These are phyloP conservation scores for Grifola frondosa DNA, from an alignment of 1,284 basidiomycete species.

Conservation along the genomic window DNA sequence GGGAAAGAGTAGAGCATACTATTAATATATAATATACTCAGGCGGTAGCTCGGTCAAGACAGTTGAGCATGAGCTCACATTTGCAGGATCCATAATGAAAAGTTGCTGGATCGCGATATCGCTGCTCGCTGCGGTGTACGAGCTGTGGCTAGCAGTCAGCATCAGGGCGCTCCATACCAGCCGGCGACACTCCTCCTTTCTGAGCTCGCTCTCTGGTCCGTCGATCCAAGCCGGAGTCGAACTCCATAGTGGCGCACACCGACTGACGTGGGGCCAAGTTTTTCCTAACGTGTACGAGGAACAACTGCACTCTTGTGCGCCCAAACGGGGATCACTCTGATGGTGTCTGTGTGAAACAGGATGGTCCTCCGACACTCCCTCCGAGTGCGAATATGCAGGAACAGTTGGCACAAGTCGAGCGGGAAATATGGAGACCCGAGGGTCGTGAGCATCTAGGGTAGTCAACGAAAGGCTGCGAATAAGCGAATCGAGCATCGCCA, in stretches of 20 bases:
- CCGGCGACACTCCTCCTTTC: slow-evolving; percentile 66
- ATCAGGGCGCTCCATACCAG: slow-evolving; percentile 69
- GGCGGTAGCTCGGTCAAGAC: background rate
- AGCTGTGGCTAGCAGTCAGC: slow-evolving; percentile 60
- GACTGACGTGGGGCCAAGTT: slow-evolving; percentile 47
- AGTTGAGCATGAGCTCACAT: slow-evolving; percentile 46
- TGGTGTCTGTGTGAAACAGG: background rate
- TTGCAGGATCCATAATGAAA: slow-evolving; percentile 62
- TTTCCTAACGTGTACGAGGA: slow-evolving; percentile 48
- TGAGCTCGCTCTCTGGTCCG: slow-evolving; percentile 62
- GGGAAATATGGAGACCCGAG: slow-evolving; percentile 45
- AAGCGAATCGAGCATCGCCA: slow-evolving; percentile 64
- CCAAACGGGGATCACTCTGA: background rate
- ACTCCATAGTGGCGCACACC: slow-evolving; percentile 63
- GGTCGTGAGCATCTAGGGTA: slow-evolving; percentile 42
- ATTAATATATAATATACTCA: background rate
- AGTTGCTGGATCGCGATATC: slow-evolving; percentile 44
- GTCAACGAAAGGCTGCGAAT: slow-evolving; percentile 61
- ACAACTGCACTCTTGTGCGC: slow-evolving; percentile 45
- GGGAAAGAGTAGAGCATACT: slow-evolving; percentile 71
- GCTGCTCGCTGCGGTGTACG: slow-evolving; percentile 51
- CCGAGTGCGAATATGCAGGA: background rate
- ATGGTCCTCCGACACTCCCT: background rate
- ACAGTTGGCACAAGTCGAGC: slow-evolving; percentile 43
- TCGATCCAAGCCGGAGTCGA: slow-evolving; percentile 63